Percentiles rank a stretch among this genome's conserved stretches.
Conservation (phyloP, 164 flowering plant species). For the Brasenia schreberi region DNA sequence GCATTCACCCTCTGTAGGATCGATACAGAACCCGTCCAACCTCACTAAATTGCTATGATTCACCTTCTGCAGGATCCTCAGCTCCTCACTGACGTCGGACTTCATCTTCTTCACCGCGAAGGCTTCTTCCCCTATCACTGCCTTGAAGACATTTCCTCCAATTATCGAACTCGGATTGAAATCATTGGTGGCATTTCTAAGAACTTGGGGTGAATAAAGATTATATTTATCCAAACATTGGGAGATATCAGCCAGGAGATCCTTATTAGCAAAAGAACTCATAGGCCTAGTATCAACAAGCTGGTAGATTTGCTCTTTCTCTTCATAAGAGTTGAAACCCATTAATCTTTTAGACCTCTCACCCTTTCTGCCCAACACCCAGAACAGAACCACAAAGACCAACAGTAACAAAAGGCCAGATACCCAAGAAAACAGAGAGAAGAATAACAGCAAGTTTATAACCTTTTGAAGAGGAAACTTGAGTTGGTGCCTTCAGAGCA, state of each 20-base stretch:
- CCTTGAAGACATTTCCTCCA: conserved; percentile 78
- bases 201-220: conserved; percentile 54
- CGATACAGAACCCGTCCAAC: conserved; percentile 82
- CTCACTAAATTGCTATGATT: conserved; percentile 85
- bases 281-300: neutral
- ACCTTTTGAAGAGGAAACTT: neutral
- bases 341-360: neutral
- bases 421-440: neutral
- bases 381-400: conserved; percentile 22
- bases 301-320: neutral
- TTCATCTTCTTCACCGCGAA: conserved; percentile 93
- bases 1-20: conserved; percentile 57
- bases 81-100: conserved; percentile 87
- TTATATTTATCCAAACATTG: conserved; percentile 83
- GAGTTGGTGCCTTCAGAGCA: neutral
- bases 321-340: neutral
- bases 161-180: conserved; percentile 43
- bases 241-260: conserved; percentile 66
- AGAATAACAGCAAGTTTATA: neutral
- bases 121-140: conserved; percentile 37
- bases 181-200: conserved; percentile 53
- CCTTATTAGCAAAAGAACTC: conserved; percentile 5
- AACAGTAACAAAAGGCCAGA: conserved; percentile 19
- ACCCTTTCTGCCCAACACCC: conserved; percentile 8
- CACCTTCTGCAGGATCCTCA: conserved; percentile 92